A percentile compares a stretch with the other conserved stretches of the same genome.
phyloP scores from a whole-genome alignment of 106 monocot species.

The Posidonia australis region DNA sequence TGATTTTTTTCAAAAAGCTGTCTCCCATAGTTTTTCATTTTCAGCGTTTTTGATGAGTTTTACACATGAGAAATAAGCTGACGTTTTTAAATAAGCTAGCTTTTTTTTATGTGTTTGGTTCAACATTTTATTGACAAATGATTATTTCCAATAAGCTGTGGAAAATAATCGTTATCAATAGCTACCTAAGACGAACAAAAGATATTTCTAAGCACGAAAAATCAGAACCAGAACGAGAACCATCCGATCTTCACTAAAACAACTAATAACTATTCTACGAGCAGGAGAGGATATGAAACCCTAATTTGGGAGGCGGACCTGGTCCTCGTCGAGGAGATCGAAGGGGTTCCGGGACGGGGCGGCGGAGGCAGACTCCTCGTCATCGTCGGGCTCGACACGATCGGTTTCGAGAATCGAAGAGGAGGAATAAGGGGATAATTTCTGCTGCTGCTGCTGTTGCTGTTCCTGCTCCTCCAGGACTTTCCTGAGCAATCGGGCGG shows the following conservation, averaged over 20 bases:
- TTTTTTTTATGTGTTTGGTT: no score
- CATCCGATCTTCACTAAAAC: background rate
- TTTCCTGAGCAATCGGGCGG: constrained; percentile 21
- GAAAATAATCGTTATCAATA: no score
- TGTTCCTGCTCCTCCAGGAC: constrained; percentile 27
- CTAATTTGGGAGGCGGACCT: constrained; percentile 12
- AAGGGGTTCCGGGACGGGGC: constrained; percentile 31
- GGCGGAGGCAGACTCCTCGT: background rate
- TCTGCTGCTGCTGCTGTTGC: constrained; percentile 8
- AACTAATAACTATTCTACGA: background rate
- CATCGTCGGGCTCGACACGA: constrained; percentile 8
- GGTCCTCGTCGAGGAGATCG: constrained; percentile 31
- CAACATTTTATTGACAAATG: no score
- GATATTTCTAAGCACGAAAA: no score
- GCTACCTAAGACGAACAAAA: no score
- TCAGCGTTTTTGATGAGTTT: no score
- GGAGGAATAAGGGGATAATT: no score
- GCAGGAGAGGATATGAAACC: background rate
- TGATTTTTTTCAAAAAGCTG: no score
- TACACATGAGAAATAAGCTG: no score
- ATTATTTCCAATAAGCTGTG: no score
- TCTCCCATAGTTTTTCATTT: no score
- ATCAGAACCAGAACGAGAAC: background rate
- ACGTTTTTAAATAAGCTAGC: no score
- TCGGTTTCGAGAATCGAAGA: background rate